Base-by-base conservation (phyloP, 164 flowering plant genomes). In the Buxus sempervirens region DNA sequence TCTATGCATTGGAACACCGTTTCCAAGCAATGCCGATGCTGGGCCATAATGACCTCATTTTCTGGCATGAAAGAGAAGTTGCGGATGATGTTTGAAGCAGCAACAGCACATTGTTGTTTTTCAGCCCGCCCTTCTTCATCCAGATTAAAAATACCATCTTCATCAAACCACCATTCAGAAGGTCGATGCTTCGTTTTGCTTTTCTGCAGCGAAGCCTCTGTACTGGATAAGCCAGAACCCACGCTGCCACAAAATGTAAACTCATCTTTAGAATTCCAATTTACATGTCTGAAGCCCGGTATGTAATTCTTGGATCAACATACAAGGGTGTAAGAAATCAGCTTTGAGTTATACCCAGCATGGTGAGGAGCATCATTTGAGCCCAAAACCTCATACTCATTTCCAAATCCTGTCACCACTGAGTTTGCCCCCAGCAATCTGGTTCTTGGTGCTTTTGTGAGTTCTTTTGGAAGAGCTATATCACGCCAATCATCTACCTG, bases 401-500 rank as follows among this genome's bases (percentile, higher is more conserved):
- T 79, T 49, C 99, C 98, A 78, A 88, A 95, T 45, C 99, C 99
- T 19, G 94, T 85, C 27, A 88, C 91, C 51, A 73, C 38, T 70
- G 93, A 82, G 82, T 83, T 92, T 27, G 79, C 79, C 62, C 95
- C 97, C 76, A 95, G 75, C 41, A 77, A 63, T 79, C 97, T 85
- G 60, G 70, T 76, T 72, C 98, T 82, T 56, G 85, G 79, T 58
- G 70, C 74, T 75, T 79, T 86, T 9, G 64, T 69, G 27, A 79
- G 77, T 14, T 89, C 97, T 75, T 82, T 90, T 23, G 99, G 97
- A 63, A 88, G 83, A 57, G 97, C 85, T 64, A 95, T 83, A 70
- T 92, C 99, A 77, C 98, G 89, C 99, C 99, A 95, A 54, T 92
- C 99, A 86, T 95, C 99, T 21, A 95, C 80, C 97, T 95, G 87